phyloP scores from a whole-genome alignment of 768 basidiomycete species.

The Lanmaoa rubissima region DNA sequence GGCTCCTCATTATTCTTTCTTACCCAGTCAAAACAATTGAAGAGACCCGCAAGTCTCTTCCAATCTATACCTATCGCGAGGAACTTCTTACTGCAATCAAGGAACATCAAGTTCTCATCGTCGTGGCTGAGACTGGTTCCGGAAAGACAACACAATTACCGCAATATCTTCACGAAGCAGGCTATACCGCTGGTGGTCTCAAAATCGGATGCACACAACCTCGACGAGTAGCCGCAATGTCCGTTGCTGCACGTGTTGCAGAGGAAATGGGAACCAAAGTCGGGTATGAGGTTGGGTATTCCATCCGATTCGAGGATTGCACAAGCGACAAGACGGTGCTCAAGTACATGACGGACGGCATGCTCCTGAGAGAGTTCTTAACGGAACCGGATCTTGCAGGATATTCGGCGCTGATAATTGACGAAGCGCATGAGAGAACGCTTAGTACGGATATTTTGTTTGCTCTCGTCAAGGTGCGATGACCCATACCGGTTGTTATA shows the following conservation, averaged over 20 bases:
- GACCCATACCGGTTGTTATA: constrained; percentile 4
- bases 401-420: constrained; percentile 94
- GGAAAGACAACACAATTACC: constrained; percentile 99
- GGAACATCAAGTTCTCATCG: constrained; percentile 92
- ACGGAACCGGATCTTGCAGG: constrained; percentile 96
- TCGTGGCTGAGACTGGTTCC: constrained; percentile 97
- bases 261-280: constrained; percentile 98
- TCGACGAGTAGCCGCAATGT: constrained; percentile 98
- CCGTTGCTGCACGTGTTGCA: constrained; percentile 96
- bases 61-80: constrained; percentile 87
- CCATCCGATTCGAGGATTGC: constrained; percentile 98
- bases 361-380: constrained; percentile 94
- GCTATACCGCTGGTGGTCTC: constrained; percentile 82
- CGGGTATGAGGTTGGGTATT: constrained; percentile 99
- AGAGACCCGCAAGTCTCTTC: constrained; percentile 89
- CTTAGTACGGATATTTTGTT: constrained; percentile 98
- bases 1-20: neutral
- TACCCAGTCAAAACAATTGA: constrained; percentile 80
- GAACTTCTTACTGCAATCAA: constrained; percentile 85
- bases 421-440: constrained; percentile 98
- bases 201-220: constrained; percentile 94
- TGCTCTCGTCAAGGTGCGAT: constrained; percentile 93
- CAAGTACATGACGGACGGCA: constrained; percentile 99
- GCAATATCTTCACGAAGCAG: constrained; percentile 97
- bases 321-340: constrained; percentile 98